These are phyloP conservation scores for Sindora glabra DNA, from an alignment of 306 rosid species.

Conservation along the genomic window DNA sequence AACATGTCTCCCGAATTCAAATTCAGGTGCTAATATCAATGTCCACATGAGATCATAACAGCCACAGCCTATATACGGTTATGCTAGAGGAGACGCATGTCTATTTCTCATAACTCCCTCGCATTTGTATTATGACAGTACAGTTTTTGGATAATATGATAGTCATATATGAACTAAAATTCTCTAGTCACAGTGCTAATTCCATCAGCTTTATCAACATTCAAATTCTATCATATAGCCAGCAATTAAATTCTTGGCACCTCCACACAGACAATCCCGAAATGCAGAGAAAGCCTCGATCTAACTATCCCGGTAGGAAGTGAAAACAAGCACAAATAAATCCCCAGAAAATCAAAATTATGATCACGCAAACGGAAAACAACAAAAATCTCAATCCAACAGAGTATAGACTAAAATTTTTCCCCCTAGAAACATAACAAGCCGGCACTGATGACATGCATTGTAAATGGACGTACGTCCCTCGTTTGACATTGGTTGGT, in stretches of 20 bases:
- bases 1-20: neutral
- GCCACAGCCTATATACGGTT: neutral
- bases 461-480: neutral
- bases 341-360: neutral
- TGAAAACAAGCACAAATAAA: neutral
- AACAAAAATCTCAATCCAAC: slow-evolving; percentile 3
- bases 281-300: slow-evolving; percentile 16
- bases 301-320: slow-evolving; percentile 1
- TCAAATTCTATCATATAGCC: too few relatives aligned
- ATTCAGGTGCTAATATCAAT: neutral
- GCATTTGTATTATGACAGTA: too few relatives aligned
- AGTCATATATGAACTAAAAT: too few relatives aligned
- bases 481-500: too few relatives aligned
- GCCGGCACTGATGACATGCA: neutral
- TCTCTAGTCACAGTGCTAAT: too few relatives aligned
- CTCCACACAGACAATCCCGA: neutral
- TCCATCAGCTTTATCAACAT: too few relatives aligned
- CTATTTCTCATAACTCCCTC: neutral
- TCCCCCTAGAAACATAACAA: neutral
- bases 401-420: too few relatives aligned
- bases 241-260: too few relatives aligned
- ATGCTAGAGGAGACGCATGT: neutral
- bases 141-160: too few relatives aligned
- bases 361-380: neutral
- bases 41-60: neutral